Evolutionary conservation across 768 basidiomycete genomes (phyloP), one percentile per base, ranked within the genome.

Genomic region (Boletus vinaceobasis): DNA sequence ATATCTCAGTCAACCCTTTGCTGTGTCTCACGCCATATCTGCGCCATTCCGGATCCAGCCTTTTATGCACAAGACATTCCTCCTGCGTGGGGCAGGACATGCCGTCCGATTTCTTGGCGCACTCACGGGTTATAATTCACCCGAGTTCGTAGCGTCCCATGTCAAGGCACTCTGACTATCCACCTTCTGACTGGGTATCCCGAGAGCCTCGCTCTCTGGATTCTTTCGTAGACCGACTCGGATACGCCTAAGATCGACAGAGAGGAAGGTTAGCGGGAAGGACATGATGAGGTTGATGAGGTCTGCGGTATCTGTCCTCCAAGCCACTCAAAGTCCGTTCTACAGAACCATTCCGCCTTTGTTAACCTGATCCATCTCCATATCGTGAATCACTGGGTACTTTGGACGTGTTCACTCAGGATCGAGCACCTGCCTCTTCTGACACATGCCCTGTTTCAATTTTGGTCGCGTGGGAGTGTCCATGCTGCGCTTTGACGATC

Each of bases 161-260:
- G 43, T 66, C 26, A 61, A 59, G 35, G 49, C 56, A 5, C 48
- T 65, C 31, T 65, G 7, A 29, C 46, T 1, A 21, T 46, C 31
- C 44, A 40, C 21, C 50, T 65, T 32, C 38, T 65, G 15, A 42
- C 27, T 5, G 44, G 40, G 2, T 62, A 60, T 21, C 43, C 58
- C 4, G 58, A 56, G 10, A 50, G 31, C 17, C 64, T 65, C 9
- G 61, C 61, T 4, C 52, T 65, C 9, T 65, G 64, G 64, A 53
- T 55, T 26, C 27, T 46, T 26, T 49, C 56, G 8, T 48, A 53
- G 17, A 10, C 54, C 1, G 39, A 52, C 23, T 23, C 23, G 23
- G 23, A 23, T 23, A 23, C n/a, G n/a, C n/a, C n/a, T n/a, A n/a
- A n/a, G n/a, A n/a, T n/a, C n/a, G n/a, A n/a, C n/a, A n/a, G n/a